These are phyloP conservation scores for Penicillium frequentans DNA, from an alignment of 2,329 filamentous ascomycete species.

Conservation along the genomic window DNA sequence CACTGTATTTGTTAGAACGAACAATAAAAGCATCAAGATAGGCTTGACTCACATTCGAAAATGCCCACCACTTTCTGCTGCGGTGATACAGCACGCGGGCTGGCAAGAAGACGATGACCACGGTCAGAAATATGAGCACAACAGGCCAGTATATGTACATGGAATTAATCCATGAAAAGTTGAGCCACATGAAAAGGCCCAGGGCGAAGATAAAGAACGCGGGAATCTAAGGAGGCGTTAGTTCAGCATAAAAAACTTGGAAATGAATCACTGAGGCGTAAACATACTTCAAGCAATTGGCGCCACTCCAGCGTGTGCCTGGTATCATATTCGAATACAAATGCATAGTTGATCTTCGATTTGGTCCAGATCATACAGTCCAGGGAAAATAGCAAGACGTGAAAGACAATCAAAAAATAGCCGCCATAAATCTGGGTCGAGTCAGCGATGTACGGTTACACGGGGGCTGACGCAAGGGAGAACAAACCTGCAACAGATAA, in stretches of 20 bases:
- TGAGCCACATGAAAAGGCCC: constrained; percentile 83
- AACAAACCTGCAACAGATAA: constrained; percentile 66
- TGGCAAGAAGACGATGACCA: constrained; percentile 73
- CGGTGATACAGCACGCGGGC: constrained; percentile 70
- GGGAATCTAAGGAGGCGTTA: constrained; percentile 60
- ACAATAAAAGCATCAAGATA: neutral
- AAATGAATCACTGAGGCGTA: neutral
- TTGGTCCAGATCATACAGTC: constrained; percentile 80
- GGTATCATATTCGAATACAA: constrained; percentile 95
- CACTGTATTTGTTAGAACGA: constrained; percentile 55
- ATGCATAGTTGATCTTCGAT: constrained; percentile 91
- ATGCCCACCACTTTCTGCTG: constrained; percentile 81
- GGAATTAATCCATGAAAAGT: constrained; percentile 69
- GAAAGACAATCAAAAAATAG: constrained; percentile 79
- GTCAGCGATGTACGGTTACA: neutral
- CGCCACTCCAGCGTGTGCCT: constrained; percentile 86
- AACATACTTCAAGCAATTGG: constrained; percentile 68
- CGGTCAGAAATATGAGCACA: constrained; percentile 69
- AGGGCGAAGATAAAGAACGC: constrained; percentile 75
- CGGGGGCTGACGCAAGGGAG: constrained; percentile 1
- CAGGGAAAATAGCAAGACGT: constrained; percentile 81
- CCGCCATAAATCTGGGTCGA: constrained; percentile 75
- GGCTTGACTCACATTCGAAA: constrained; percentile 70
- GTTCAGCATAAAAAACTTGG: neutral
- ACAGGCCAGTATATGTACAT: constrained; percentile 88